These are phyloP conservation scores for Vitis labrusca DNA, from an alignment of 164 flowering plant species.

Conservation along the genomic window DNA sequence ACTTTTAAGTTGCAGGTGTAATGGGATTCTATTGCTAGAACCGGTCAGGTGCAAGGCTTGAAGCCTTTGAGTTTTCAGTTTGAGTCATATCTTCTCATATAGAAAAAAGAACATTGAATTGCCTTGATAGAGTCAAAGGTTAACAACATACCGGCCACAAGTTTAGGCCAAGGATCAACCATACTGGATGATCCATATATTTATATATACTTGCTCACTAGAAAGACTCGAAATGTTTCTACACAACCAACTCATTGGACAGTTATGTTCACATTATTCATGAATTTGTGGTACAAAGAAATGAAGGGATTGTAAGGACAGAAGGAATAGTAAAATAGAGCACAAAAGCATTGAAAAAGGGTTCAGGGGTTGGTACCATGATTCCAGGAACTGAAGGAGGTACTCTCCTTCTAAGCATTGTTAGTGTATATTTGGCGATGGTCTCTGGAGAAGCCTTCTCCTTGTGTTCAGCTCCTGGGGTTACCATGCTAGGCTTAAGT, in stretches of 20 bases:
- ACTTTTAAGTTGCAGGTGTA: neutral
- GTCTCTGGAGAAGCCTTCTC: conserved; percentile 77
- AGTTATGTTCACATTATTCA: neutral
- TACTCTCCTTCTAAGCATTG: conserved; percentile 71
- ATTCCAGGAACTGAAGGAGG: conserved; percentile 90
- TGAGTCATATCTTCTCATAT: no score
- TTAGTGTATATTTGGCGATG: conserved; percentile 68
- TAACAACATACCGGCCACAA: no score
- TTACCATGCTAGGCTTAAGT: conserved; percentile 91
- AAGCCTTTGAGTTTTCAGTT: no score
- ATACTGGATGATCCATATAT: no score
- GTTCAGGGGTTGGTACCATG: conserved; percentile 45
- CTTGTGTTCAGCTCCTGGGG: conserved; percentile 88
- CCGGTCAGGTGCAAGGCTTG: neutral
- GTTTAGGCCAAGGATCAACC: no score
- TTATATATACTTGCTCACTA: no score
- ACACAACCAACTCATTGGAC: neutral
- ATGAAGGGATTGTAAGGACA: neutral
- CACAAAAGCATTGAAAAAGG: neutral
- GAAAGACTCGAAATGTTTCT: no score
- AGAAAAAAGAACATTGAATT: no score
- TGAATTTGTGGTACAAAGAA: neutral
- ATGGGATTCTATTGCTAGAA: neutral
- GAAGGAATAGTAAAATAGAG: neutral
- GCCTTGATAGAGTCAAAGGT: no score